Evolutionary conservation across 352 stramenopile species (phyloP).

Genomic region (Pythium pyrilobum): DNA sequence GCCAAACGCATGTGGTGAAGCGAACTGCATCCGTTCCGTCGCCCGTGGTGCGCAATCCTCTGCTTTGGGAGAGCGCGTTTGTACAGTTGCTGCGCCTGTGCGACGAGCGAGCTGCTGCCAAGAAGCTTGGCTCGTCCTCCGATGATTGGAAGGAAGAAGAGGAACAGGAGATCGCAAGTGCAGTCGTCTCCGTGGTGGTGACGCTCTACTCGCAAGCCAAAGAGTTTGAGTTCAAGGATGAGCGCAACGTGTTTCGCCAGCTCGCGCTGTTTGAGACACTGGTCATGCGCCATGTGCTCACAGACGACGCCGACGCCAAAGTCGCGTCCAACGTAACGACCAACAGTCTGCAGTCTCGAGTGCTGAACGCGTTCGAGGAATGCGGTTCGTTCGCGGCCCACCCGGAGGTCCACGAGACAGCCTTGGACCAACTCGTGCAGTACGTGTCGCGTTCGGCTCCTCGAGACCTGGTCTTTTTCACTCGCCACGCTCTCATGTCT

Average conservation of each 20-base stretch:
- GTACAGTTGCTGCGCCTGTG: slow-evolving; percentile 50
- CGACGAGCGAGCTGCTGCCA: slow-evolving; percentile 24
- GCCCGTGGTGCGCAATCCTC: slow-evolving; percentile 36
- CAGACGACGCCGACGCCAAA: slow-evolving; percentile 21
- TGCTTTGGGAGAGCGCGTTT: slow-evolving; percentile 70
- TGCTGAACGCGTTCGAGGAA: slow-evolving; percentile 83
- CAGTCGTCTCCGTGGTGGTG: slow-evolving; percentile 66
- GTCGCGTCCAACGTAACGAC: slow-evolving; percentile 53
- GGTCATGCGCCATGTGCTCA: slow-evolving; percentile 65
- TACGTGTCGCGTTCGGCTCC: slow-evolving; percentile 47
- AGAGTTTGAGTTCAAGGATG: slow-evolving; percentile 67
- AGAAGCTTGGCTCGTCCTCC: not conserved
- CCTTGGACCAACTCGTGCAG: slow-evolving; percentile 60
- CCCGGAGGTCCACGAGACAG: slow-evolving; percentile 54
- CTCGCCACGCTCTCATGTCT: slow-evolving; percentile 63
- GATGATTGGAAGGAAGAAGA: slow-evolving; percentile 57
- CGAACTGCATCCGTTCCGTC: slow-evolving; percentile 8
- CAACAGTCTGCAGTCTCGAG: slow-evolving; percentile 77
- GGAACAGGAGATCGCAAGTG: slow-evolving; percentile 74
- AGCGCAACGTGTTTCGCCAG: slow-evolving; percentile 52
- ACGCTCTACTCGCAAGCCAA: slow-evolving; percentile 74
- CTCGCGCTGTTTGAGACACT: slow-evolving; percentile 59
- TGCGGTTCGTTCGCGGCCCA: slow-evolving; percentile 64
- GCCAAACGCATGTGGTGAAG: slow-evolving; percentile 4
- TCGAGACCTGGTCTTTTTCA: slow-evolving; percentile 70